Base-by-base conservation (phyloP, 2,329 filamentous ascomycete species). In the Neofusicoccum kwambonambiense region DNA sequence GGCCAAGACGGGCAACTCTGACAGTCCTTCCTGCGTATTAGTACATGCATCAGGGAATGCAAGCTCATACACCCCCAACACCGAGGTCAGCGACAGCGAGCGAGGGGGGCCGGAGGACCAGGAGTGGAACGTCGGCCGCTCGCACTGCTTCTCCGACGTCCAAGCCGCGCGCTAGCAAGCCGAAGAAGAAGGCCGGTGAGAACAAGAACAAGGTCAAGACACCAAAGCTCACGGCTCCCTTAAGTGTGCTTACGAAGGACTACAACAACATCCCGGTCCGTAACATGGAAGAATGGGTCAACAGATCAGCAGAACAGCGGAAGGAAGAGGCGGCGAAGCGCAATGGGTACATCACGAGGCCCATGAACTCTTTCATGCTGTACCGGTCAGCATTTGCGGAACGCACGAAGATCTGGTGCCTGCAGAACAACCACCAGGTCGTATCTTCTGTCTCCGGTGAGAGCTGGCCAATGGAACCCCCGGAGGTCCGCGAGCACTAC, bases 351-450 rank as follows among this genome's bases (percentile, higher is more conserved):
- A 86, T 98, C 70, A 92, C 94, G 72, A 86, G 95, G 35, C 93
- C 95, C 2, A 96, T 97, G 90, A 99, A 99, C 77, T 94, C 92
- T 0, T 99, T 98, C 81, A 97, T 99, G 90, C 83, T 99, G 58
- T 99, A 99, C 77, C 90, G 95, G 47, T 97, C 95, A 69, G 92
- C 92, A 6, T 97, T 92, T 74, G 91, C 96, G 66, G 91, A 95
- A 67, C 85, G 93, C 37, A 92, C 91, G 66, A 97, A 97, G 77
- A 83, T 86, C 60, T 91, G 89, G 83, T 91, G 90, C 70, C 82
- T 87, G 13, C 88, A 95, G 71, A 94, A 95, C 77, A 97, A 98
- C 78, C 94, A 99, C 76, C 94, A 99, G 76, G 82, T 95, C 41
- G 90, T 98, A 31, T 98, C 94, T 1, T 87, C 89, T 51, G 87